phyloP scores from a whole-genome alignment of 116 monocot genomes.

The Cymodocea nodosa region DNA sequence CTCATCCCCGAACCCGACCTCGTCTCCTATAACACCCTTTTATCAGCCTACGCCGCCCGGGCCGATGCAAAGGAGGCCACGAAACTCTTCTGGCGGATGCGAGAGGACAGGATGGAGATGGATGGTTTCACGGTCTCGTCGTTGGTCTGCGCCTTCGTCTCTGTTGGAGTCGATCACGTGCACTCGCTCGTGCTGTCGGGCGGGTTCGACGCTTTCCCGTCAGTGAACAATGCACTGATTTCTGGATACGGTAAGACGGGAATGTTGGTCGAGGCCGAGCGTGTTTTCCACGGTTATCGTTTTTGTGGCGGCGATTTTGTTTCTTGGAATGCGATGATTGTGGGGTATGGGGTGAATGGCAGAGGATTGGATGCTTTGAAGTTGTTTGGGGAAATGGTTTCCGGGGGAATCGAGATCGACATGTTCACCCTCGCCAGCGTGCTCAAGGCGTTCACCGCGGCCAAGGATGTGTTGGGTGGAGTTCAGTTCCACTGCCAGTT shows the following conservation, averaged over 20 bases:
- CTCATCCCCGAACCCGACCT: conserved; percentile 47
- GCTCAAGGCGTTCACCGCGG: conserved; percentile 45
- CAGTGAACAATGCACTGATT: conserved; percentile 49
- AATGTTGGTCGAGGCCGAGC: conserved; percentile 21
- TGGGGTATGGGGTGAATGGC: conserved; percentile 48
- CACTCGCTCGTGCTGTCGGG: conserved; percentile 31
- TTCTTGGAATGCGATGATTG: conserved; percentile 82
- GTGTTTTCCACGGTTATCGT: conserved; percentile 27
- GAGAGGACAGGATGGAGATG: conserved; percentile 1
- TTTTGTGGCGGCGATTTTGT: conserved; percentile 18
- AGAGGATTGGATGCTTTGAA: conserved; percentile 32
- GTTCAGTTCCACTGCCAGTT: conserved; percentile 45
- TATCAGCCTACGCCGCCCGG: conserved; percentile 25
- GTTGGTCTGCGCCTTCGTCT: conserved; percentile 19
- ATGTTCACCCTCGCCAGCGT: conserved; percentile 63
- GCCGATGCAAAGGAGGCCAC: conserved; percentile 16
- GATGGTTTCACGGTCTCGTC: conserved; percentile 66
- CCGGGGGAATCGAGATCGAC: conserved; percentile 25
- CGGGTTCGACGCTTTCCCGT: conserved; percentile 37
- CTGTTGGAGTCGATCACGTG: conserved; percentile 11
- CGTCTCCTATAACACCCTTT: conserved; percentile 65
- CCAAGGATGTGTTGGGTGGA: conserved; percentile 29
- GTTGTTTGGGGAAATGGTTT: conserved; percentile 44
- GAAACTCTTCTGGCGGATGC: conserved; percentile 35
- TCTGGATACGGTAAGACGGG: conserved; percentile 33